Conservation (phyloP, 371 early-diverging fungal genomes). For the Nematocida sp. region DNA sequence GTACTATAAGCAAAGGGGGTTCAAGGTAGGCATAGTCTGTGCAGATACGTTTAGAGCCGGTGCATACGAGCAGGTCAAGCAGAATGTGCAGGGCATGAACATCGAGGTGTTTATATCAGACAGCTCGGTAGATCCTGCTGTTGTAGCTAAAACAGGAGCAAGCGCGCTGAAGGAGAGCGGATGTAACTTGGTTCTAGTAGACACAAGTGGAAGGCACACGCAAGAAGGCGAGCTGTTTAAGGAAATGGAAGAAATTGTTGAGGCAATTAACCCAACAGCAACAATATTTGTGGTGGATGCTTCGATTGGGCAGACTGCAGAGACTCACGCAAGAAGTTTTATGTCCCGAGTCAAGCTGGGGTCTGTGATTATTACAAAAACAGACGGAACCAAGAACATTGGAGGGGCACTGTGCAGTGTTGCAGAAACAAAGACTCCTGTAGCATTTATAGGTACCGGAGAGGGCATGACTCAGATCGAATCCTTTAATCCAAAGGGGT, state of each 20-base stretch:
- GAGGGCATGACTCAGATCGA: slow-evolving; percentile 96
- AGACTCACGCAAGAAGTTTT: slow-evolving; percentile 88
- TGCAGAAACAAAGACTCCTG: slow-evolving; percentile 91
- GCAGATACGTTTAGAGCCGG: slow-evolving; percentile 99
- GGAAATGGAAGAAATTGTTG: slow-evolving; percentile 92
- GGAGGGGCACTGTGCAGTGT: slow-evolving; percentile 98
- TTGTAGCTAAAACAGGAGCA: slow-evolving; percentile 87
- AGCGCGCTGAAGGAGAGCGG: slow-evolving; percentile 86
- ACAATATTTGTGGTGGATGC: slow-evolving; percentile 98
- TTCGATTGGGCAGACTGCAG: slow-evolving; percentile 97
- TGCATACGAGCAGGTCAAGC: slow-evolving; percentile 97
- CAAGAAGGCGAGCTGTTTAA: slow-evolving; percentile 93
- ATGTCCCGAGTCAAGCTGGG: slow-evolving; percentile 91
- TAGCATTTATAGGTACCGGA: slow-evolving; percentile 94
- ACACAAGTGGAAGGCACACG: slow-evolving; percentile 96
- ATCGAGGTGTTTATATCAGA: slow-evolving; percentile 93
- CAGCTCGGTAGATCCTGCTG: slow-evolving; percentile 87
- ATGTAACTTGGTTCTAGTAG: slow-evolving; percentile 95
- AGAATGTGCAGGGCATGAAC: slow-evolving; percentile 93
- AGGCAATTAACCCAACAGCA: slow-evolving; percentile 81
- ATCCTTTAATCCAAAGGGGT: slow-evolving; percentile 83
- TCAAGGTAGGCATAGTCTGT: slow-evolving; percentile 91
- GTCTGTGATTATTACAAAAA: slow-evolving; percentile 94
- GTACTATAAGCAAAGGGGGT: slow-evolving; percentile 90
- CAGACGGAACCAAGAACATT: slow-evolving; percentile 98